Conservation (phyloP, 164 flowering plant genomes). For the Aristolochia contorta region DNA sequence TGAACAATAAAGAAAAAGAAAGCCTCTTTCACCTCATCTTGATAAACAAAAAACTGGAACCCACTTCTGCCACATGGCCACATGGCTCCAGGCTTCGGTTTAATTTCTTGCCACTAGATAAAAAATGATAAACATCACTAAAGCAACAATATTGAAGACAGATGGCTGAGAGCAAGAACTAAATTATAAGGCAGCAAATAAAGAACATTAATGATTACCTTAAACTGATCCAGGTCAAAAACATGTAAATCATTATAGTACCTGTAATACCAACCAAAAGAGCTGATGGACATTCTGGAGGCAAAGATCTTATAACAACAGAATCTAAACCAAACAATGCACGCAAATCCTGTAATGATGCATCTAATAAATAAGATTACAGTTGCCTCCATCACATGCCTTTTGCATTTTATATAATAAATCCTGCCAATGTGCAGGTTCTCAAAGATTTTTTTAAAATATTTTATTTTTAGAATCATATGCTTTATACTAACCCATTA, state of each 20-base stretch:
- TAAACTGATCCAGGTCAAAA: conserved; percentile 88
- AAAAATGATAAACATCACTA: neutral
- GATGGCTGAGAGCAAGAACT: neutral
- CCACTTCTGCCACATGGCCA: conserved; percentile 99
- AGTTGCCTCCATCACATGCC: too few species aligned
- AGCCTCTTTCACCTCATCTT: conserved; percentile 67
- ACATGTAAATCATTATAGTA: conserved; percentile 80
- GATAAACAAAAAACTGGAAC: conserved; percentile 83
- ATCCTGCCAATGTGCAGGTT: too few species aligned
- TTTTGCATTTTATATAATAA: too few species aligned
- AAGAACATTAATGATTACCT: conserved; percentile 40
- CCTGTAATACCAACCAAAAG: conserved; percentile 29
- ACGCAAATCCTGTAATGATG: too few species aligned
- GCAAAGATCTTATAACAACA: too few species aligned
- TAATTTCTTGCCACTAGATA: conserved; percentile 93
- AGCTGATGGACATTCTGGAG: too few species aligned
- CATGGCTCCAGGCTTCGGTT: conserved; percentile 78
- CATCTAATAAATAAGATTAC: too few species aligned
- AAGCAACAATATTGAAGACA: neutral
- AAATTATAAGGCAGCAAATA: neutral
- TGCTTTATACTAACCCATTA: too few species aligned
- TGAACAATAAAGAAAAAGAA: neutral
- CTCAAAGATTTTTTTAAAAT: too few species aligned
- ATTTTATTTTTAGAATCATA: too few species aligned
- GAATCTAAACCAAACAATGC: too few species aligned